Evolutionary conservation across 192 early-diverging fungal species (phyloP).

Genomic region (Umbelopsis sp.): DNA sequence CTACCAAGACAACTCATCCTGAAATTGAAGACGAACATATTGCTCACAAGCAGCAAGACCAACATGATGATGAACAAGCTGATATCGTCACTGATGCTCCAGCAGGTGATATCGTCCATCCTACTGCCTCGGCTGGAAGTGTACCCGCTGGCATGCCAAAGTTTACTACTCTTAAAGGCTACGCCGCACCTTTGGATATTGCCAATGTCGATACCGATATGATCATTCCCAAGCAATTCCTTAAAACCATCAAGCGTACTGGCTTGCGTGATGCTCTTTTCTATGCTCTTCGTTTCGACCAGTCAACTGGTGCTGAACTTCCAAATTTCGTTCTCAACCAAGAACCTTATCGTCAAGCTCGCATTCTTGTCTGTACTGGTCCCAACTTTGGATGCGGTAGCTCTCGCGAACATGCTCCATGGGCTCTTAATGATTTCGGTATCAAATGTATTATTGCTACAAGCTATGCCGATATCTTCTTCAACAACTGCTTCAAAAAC

Average conservation of each 20-base stretch:
- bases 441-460: slow-evolving; percentile 71
- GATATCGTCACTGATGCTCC: slow-evolving; percentile 12
- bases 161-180: slow-evolving; percentile 62
- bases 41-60: slow-evolving; percentile 29
- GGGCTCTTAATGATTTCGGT: slow-evolving; percentile 74
- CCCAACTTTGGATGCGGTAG: slow-evolving; percentile 74
- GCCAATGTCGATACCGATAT: slow-evolving; percentile 74
- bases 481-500: slow-evolving; percentile 78
- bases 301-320: slow-evolving; percentile 44
- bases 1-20: slow-evolving; percentile 17
- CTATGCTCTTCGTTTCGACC: slow-evolving; percentile 61
- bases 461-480: slow-evolving; percentile 74
- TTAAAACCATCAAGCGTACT: slow-evolving; percentile 75
- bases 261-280: slow-evolving; percentile 66
- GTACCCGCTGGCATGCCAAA: slow-evolving; percentile 50
- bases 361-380: slow-evolving; percentile 59
- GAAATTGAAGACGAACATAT: slow-evolving; percentile 36
- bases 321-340: slow-evolving; percentile 67
- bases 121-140: not conserved
- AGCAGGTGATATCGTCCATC: not conserved
- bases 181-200: slow-evolving; percentile 61
- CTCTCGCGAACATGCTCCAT: slow-evolving; percentile 74
- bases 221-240: slow-evolving; percentile 79
- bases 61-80: slow-evolving; percentile 7
- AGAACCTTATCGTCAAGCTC: slow-evolving; percentile 49